Percentiles rank a stretch among this genome's conserved stretches.
These are phyloP conservation scores for Penicillium vulpinum DNA, from an alignment of 2,329 filamentous ascomycete species.

Conservation along the genomic window DNA sequence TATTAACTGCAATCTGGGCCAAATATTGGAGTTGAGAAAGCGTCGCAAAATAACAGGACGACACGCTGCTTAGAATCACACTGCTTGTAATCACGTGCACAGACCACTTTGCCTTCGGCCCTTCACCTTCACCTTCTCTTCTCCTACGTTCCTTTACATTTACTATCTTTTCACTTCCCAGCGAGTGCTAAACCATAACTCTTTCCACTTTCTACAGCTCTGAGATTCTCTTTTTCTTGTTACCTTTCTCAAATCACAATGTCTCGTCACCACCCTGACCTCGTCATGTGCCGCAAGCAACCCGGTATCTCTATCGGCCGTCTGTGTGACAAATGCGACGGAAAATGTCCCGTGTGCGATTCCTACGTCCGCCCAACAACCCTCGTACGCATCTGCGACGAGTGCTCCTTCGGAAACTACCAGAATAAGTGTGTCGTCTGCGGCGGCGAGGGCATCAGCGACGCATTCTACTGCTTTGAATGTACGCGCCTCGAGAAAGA, in stretches of 20 bases:
- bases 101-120: conserved; percentile 15
- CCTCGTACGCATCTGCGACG: conserved; percentile 96
- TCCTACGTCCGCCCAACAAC: conserved; percentile 98
- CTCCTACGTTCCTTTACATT: neutral
- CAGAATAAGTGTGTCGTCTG: conserved; percentile 99
- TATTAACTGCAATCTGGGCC: neutral
- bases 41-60: neutral
- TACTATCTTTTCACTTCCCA: neutral
- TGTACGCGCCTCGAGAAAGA: conserved; percentile 97
- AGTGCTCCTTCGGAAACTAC: conserved; percentile 99
- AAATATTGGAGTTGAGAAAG: neutral
- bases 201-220: neutral
- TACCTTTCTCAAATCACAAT: conserved; percentile 51
- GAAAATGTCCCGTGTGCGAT: conserved; percentile 98
- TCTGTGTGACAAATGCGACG: conserved; percentile 99
- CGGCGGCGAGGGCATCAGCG: conserved; percentile 94
- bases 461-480: conserved; percentile 99
- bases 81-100: conserved; percentile 25
- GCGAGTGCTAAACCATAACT: neutral
- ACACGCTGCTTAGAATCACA: conserved; percentile 13
- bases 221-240: neutral
- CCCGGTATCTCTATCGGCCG: conserved; percentile 96
- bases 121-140: neutral
- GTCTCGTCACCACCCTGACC: conserved; percentile 95
- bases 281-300: conserved; percentile 99